Base-by-base conservation (phyloP, 1,284 basidiomycete genomes). In the Ganoderma resinaceum region DNA sequence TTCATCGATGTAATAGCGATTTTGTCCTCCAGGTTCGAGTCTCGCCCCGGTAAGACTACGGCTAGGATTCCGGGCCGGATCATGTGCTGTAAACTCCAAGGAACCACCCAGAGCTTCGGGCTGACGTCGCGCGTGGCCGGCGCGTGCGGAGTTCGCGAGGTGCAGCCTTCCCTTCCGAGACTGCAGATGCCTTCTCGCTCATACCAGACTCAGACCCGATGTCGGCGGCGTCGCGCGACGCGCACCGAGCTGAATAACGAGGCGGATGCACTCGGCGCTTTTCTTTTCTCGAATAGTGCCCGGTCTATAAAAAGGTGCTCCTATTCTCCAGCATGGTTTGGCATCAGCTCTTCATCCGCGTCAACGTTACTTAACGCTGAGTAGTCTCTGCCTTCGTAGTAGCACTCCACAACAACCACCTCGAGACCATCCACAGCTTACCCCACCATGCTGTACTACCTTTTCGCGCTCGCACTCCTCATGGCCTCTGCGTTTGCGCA, bases 401-500 rank as follows among this genome's bases (percentile, higher is more conserved):
- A 37, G n/a, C 57, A 55, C 33, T 20, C 33, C 16, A 9, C 33
- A 1, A 20, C 31, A 20, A 9, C 33, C 35, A n/a, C 29, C 1
- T 23, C 16, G 31, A 18, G 2, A n/a, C 20, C 52, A 31, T 3
- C 3, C 16, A 23, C 18, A 58, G 0, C 9, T 26, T 18, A 33
- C 52, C 29, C 23, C 35, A 60, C 35, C n/a, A 62, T 62, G 61
- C 35, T 62, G 2, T 37, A 37, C 46, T 16, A 49, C 61, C 31
- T 62, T n/a, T 52, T 62, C 46, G n/a, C 33, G 0, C 33, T 62
- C 20, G 68, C 70, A 31, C 67, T 71, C 29, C 71, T 78, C 69
- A 71, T 67, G 42, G 70, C 73, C 31, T 66, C 73, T 29, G 78
- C 77, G n/a, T 63, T 80, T 52, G 86, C 82, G 16, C 87, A 89